phyloP scores from a whole-genome alignment of 164 flowering plant species.

The Brasenia schreberi region DNA sequence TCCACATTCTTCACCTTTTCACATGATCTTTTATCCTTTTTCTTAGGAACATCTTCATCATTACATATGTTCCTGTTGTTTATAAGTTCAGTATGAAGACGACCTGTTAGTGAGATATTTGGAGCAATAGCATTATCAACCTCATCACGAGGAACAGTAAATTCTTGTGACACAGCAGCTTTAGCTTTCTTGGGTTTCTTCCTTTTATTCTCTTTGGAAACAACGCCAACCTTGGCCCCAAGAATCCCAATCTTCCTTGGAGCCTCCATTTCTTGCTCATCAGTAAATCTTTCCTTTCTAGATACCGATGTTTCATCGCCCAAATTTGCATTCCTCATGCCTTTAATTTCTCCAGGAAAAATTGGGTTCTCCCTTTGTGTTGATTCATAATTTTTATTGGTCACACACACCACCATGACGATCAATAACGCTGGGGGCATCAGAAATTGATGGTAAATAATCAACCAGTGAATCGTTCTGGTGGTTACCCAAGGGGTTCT shows the following conservation, averaged over 20 bases:
- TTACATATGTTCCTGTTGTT: background rate
- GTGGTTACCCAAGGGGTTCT: background rate
- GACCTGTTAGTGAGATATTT: background rate
- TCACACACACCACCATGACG: background rate
- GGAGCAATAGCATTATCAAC: background rate
- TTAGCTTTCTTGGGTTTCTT: conserved; percentile 21
- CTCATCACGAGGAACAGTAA: background rate
- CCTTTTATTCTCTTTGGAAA: conserved; percentile 15
- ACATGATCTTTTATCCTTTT: conserved; percentile 9
- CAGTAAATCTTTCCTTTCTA: background rate
- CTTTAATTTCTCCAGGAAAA: conserved; percentile 3
- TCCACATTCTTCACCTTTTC: conserved; percentile 10
- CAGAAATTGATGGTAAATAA: background rate
- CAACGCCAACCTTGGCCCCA: conserved; percentile 7
- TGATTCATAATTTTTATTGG: background rate
- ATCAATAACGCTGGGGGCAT: background rate
- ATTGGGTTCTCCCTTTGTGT: conserved; percentile 4
- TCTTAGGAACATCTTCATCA: conserved; percentile 2
- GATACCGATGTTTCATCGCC: background rate
- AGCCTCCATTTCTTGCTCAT: conserved; percentile 6
- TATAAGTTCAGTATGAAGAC: background rate
- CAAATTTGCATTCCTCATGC: conserved; percentile 4
- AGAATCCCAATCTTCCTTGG: conserved; percentile 7
- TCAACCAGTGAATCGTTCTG: background rate
- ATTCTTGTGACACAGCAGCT: conserved; percentile 7